Conservation (phyloP, 306 rosid species). For the Vicia faba region DNA sequence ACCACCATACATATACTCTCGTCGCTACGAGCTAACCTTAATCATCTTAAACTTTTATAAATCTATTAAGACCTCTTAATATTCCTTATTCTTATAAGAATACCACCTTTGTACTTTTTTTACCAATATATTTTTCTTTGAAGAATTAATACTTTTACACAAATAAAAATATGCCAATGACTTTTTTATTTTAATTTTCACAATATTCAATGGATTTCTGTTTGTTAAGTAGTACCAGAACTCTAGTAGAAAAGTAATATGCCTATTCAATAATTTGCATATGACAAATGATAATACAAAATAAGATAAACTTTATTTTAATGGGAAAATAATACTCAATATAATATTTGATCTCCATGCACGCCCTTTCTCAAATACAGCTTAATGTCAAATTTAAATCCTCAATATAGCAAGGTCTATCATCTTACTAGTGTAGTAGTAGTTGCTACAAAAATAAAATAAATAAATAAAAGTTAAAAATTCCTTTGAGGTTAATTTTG, state of each 20-base stretch:
- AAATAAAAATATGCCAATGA: not conserved
- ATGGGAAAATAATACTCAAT: not conserved
- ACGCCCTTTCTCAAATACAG: not conserved
- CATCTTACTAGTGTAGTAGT: not conserved
- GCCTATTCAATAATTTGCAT: not conserved
- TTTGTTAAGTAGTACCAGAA: not conserved
- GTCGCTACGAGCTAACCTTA: too few species aligned
- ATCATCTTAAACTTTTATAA: too few species aligned
- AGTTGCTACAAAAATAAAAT: not conserved
- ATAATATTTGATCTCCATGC: conserved; percentile 1
- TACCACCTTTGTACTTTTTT: too few species aligned
- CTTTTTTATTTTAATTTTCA: too few species aligned
- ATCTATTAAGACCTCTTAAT: too few species aligned
- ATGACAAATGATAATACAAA: not conserved
- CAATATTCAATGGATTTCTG: not conserved
- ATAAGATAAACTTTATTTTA: not conserved
- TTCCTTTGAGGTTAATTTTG: conserved; percentile 19
- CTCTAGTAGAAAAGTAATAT: too few species aligned
- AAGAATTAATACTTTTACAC: not conserved
- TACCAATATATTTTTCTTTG: too few species aligned
- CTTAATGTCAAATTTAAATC: too few species aligned
- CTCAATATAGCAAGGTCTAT: not conserved
- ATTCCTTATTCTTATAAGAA: too few species aligned
- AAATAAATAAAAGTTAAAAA: not conserved
- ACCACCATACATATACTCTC: too few species aligned